Evolutionary conservation across 148 eudicot genomes (phyloP), one percentile per base, ranked within the genome.

Genomic region (Camellia lanceoleosa): DNA sequence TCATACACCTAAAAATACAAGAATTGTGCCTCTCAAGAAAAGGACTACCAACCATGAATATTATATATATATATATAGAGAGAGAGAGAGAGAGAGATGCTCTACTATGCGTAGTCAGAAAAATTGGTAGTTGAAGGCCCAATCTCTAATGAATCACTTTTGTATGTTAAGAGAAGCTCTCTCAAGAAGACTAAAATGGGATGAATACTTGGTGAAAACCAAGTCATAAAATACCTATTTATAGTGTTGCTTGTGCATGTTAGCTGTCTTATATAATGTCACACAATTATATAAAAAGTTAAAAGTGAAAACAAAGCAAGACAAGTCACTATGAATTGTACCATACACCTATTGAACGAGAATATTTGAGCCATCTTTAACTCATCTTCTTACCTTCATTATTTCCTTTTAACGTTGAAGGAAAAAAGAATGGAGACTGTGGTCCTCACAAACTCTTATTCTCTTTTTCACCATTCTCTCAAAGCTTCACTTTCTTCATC

Each of bases 391-490:
- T 75, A 68, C 18, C 69, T 74, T 70, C 61, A 41, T 61, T 75
- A 80, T 80, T 78, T 60, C 64, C 64, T 74, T 73, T 67, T 63
- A 5, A 44, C 56, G 56, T 38, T 70, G 77, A 62, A 74, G 73
- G 74, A 60, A 75, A 79, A 74, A 71, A 68, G 76, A 68, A 79
- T 76, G 83, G 83, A 79, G 78, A 74, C 42, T 81, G 89, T 86
- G 89, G 89, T 84, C 86, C 89, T 86, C 75, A 74, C 81, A 71
- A 46, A 14, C 69, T 79, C 71, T 60, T 52, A 16, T 58, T 41
- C 76, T 67, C 83, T 62, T 68, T 66, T 81, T 60, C 63, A 46
- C 76, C 54, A 18, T 23, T 64, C 79, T 64, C 42, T 41, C 56
- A 43, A n/a, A 42, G 66, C 67, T 66, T 56, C 61, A 79, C 69